These are phyloP conservation scores for Holtermanniella nyarrowii DNA, from an alignment of 768 basidiomycete genomes.

Conservation along the genomic window DNA sequence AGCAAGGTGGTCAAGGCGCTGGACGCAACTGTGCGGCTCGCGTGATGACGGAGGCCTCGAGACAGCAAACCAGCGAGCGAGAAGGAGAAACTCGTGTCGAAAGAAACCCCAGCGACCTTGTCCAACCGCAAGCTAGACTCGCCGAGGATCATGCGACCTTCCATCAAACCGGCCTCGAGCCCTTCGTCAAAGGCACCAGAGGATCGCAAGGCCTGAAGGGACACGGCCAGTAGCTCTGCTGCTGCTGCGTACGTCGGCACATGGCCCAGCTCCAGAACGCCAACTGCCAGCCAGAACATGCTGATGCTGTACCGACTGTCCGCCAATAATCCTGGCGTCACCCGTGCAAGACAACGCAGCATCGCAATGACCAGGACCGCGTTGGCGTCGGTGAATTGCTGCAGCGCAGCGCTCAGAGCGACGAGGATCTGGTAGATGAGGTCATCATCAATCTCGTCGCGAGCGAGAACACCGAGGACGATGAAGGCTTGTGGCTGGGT, in stretches of 20 bases:
- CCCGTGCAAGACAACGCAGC: conserved; percentile 70
- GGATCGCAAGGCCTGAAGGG: conserved; percentile 55
- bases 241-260: conserved; percentile 58
- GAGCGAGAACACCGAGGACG: conserved; percentile 69
- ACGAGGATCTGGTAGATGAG: conserved; percentile 87
- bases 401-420: conserved; percentile 64
- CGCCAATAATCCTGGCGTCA: conserved; percentile 59
- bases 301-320: conserved; percentile 59
- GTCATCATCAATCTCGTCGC: conserved; percentile 80
- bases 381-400: conserved; percentile 56
- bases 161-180: conserved; percentile 44
- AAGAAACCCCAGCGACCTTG: conserved; percentile 60
- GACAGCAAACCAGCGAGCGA: conserved; percentile 71
- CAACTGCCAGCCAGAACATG: conserved; percentile 81
- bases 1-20: conserved; percentile 52
- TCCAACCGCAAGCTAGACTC: conserved; percentile 65
- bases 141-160: conserved; percentile 55
- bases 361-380: conserved; percentile 70
- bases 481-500: conserved; percentile 83
- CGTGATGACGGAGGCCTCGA: conserved; percentile 68
- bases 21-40: conserved; percentile 46
- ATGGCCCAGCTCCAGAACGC: conserved; percentile 67
- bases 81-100: conserved; percentile 69
- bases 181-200: conserved; percentile 51
- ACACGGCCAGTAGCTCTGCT: conserved; percentile 53